Evolutionary conservation across 805 yeast species (phyloP).

Genomic region (Schwanniomyces sp.): DNA sequence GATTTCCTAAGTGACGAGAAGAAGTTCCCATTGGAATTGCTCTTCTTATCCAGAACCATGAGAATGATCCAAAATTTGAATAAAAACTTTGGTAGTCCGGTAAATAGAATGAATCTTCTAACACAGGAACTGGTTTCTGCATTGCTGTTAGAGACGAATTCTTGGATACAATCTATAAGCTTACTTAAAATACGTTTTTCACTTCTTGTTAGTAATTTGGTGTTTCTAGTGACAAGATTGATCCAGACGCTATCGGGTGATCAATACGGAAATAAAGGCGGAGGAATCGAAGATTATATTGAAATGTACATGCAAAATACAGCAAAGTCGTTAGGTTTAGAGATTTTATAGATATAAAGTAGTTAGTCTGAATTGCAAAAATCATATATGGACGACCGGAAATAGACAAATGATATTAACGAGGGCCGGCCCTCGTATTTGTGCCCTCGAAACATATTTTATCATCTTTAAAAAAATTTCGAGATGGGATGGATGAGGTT

Average conservation of each 20-base stretch:
- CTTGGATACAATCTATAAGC: constrained; percentile 10
- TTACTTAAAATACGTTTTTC: constrained; percentile 19
- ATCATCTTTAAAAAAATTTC: constrained; percentile 5
- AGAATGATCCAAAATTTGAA: constrained; percentile 73
- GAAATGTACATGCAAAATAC: constrained; percentile 44
- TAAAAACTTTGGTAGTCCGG: constrained; percentile 65
- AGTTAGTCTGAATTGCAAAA: neutral
- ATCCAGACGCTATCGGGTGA: constrained; percentile 35
- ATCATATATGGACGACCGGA: neutral
- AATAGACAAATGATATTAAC: neutral
- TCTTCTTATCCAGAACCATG: constrained; percentile 70
- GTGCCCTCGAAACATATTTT: neutral
- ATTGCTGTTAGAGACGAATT: constrained; percentile 10
- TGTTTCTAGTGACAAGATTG: constrained; percentile 31
- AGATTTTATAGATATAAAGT: constrained; percentile 12
- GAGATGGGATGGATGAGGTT: constrained; percentile 6
- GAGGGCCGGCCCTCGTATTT: neutral
- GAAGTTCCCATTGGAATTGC: constrained; percentile 64
- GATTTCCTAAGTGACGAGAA: constrained; percentile 60
- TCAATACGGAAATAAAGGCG: constrained; percentile 27
- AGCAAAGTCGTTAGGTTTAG: constrained; percentile 45
- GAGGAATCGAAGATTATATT: constrained; percentile 46
- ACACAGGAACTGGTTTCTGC: constrained; percentile 53
- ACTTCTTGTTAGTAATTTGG: constrained; percentile 27
- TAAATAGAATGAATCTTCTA: constrained; percentile 65